These are phyloP conservation scores for Carex cristatella DNA, from an alignment of 176 grass and related monocot genomes.

Conservation along the genomic window DNA sequence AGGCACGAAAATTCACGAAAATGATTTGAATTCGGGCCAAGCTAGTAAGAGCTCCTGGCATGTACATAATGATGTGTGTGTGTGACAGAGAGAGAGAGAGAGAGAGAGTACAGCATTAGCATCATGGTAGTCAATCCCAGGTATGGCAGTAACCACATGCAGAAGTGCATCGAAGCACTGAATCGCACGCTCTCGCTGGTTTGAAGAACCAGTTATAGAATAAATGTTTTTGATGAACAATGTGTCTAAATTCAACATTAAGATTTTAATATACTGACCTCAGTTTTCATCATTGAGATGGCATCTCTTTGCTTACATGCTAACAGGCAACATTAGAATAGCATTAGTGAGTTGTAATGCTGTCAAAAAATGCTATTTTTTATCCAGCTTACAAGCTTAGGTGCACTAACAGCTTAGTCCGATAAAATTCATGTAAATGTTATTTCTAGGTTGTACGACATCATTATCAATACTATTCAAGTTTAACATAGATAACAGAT, in stretches of 20 bases:
- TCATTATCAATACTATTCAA: not conserved
- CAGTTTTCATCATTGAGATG: slow-evolving; percentile 45
- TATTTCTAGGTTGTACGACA: not conserved
- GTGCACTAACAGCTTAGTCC: not conserved
- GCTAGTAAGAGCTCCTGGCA: not conserved
- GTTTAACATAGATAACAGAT: not conserved
- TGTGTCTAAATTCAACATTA: not conserved
- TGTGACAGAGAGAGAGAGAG: not conserved
- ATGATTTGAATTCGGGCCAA: not conserved
- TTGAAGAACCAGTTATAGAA: not conserved
- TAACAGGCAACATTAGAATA: slow-evolving; percentile 24
- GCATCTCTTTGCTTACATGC: slow-evolving; percentile 75
- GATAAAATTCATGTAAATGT: not conserved
- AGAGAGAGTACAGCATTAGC: slow-evolving; percentile 51
- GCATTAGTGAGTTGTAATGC: not conserved
- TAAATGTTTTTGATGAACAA: not conserved
- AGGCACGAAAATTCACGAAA: not conserved
- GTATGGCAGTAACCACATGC: slow-evolving; percentile 63
- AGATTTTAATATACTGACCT: slow-evolving; percentile 38
- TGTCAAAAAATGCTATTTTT: not conserved
- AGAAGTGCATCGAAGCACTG: slow-evolving; percentile 69
- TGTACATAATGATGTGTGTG: not conserved
- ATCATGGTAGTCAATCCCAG: slow-evolving; percentile 74
- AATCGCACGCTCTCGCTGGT: slow-evolving; percentile 48
- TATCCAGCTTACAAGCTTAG: not conserved